Conservation (phyloP, 2,329 filamentous ascomycete genomes). For the Fusarium equiseti region DNA sequence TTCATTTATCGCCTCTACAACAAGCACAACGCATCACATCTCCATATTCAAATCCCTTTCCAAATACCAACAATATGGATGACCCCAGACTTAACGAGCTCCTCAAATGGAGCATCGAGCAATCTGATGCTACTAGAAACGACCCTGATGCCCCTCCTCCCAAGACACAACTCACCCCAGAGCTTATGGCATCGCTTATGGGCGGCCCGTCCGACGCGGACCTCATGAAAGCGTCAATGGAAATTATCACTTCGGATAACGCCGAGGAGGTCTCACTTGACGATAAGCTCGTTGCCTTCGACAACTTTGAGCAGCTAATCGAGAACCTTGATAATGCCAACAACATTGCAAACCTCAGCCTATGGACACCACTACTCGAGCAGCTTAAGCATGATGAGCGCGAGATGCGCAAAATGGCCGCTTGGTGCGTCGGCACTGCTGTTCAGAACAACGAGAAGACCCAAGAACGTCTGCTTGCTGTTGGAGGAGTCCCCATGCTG, state of each 20-base stretch:
- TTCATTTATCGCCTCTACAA: not conserved
- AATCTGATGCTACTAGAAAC: constrained; percentile 54
- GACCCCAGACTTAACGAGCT: constrained; percentile 77
- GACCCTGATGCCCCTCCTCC: constrained; percentile 50
- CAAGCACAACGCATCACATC: constrained; percentile 1
- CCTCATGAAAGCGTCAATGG: constrained; percentile 88
- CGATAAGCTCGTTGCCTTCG: constrained; percentile 85
- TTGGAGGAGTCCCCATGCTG: constrained; percentile 77
- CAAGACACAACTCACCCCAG: constrained; percentile 69
- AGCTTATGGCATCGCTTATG: constrained; percentile 80
- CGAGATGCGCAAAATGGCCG: constrained; percentile 84
- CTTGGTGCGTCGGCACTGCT: constrained; percentile 94
- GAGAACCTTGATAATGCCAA: constrained; percentile 97
- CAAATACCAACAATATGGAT: constrained; percentile 53
- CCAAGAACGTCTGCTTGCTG: constrained; percentile 76
- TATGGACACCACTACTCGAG: constrained; percentile 85
- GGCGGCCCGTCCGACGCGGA: constrained; percentile 91
- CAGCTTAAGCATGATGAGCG: constrained; percentile 75
- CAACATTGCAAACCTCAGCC: constrained; percentile 80
- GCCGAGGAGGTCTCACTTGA: constrained; percentile 73
- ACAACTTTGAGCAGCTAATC: constrained; percentile 94
- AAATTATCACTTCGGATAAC: constrained; percentile 73
- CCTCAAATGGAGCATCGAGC: constrained; percentile 79
- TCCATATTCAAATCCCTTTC: not conserved
- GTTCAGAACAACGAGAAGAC: constrained; percentile 94